Evolutionary conservation across 1,284 basidiomycete species (phyloP).

Genomic region (Thecaphora frezii): DNA sequence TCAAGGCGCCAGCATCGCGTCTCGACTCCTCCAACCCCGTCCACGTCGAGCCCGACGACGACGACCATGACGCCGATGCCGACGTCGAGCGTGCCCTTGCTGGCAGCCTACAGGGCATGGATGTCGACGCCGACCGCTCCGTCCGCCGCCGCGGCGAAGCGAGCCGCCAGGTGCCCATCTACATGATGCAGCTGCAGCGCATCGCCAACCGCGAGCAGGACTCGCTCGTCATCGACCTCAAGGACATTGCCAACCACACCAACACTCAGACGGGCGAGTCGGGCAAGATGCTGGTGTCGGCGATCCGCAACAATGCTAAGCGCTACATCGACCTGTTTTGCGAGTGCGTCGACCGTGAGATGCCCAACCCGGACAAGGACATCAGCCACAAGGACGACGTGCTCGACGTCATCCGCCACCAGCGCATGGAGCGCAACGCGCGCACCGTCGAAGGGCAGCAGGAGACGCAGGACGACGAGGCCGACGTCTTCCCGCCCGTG

Average conservation of each 20-base stretch:
- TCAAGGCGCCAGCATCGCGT: slow-evolving; percentile 40
- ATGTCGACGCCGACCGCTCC: slow-evolving; percentile 11
- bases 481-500: slow-evolving; percentile 69
- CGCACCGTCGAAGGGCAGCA: slow-evolving; percentile 65
- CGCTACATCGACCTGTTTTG: slow-evolving; percentile 89
- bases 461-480: slow-evolving; percentile 23
- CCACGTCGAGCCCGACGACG: slow-evolving; percentile 15
- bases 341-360: slow-evolving; percentile 74
- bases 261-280: slow-evolving; percentile 25
- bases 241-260: slow-evolving; percentile 68
- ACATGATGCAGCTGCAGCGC: slow-evolving; percentile 87
- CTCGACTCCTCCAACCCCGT: slow-evolving; percentile 18
- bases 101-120: slow-evolving; percentile 24
- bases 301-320: slow-evolving; percentile 78
- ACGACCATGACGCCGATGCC: slow-evolving; percentile 16
- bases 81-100: slow-evolving; percentile 19
- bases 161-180: slow-evolving; percentile 66
- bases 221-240: slow-evolving; percentile 77
- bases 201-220: slow-evolving; percentile 91
- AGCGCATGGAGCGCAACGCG: slow-evolving; percentile 83
- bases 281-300: slow-evolving; percentile 24
- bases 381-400: slow-evolving; percentile 68
- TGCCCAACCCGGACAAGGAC: slow-evolving; percentile 79
- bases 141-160: slow-evolving; percentile 10
- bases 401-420: slow-evolving; percentile 65